Evolutionary conservation across 2,329 filamentous ascomycete species (phyloP), one percentile per base, ranked within the genome.

Genomic region (Exserohilum turcica): DNA sequence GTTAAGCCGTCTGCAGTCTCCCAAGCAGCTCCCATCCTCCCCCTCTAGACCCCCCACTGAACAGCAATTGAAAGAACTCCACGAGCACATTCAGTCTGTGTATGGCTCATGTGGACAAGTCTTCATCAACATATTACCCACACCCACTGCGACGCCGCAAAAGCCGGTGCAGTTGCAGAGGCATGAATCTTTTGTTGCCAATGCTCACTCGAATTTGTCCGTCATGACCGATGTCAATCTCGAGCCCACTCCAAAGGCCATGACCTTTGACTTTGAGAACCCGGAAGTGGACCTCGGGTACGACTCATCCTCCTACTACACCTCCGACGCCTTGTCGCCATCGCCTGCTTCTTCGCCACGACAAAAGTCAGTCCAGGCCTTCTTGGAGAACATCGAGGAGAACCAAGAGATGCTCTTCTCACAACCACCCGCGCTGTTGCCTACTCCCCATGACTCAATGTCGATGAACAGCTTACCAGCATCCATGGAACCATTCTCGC

Each of bases 161-260:
- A 76, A 77, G 57, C 65, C 73, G 49, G 71, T 63, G 12, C 70
- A 75, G 48, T 54, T 67, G 53, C 73, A 71, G 63, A 68, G 63
- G 48, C 75, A 76, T 65, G 76, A 77, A 57, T 71, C 75, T 57
- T 78, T 84, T 64, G 78, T 84, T 70, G 76, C 79, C 55, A 74
- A 82, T 63, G 78, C 83, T 58, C 80, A 87, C 75, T 79, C 84
- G 60, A 83, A 83, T 54, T 87, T 85, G 64, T 77, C 85, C 74
- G 82, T 80, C 37, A 75, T 82, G 67, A 68, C 72, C 32, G 76
- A 77, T 35, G 69, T 81, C 33, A 77, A 79, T 58, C 75, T 77
- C n/a, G 64, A 70, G 56, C 74, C 74, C n/a, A 68, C 71, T 13
- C 70, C 69, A 28, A 69, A 66, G 42, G 70, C 74, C 31, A 72